Base-by-base conservation (phyloP, 106 monocot genomes). In the Narthecium ossifragum region DNA sequence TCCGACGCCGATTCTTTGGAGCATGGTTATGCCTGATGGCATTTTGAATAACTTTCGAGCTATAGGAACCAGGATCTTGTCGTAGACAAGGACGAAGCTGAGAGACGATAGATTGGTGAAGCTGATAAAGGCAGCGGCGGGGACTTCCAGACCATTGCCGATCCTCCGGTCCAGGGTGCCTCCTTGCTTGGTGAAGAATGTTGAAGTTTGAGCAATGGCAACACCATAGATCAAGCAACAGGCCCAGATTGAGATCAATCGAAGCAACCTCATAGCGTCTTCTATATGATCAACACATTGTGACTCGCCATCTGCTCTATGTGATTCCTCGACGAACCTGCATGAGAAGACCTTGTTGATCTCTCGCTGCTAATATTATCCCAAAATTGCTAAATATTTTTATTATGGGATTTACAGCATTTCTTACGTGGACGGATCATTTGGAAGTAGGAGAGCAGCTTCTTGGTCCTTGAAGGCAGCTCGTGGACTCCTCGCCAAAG, bases 121-220 rank as follows among this genome's bases (percentile, higher is more conserved):
- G 60, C 50, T 57, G 38, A 73, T 77, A 2, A 82, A 64, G 2
- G 82, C 73, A 21, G 78, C 77, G 7, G 73, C 73, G 4, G 82
- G 78, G 12, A 82, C 61, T 41, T 62, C 15, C 21, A 77, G 9
- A 33, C 15, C 51, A 1, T 18, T 8, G 4, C 65, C 51, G 7
- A 82, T 82, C 24, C 56, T 49, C 27, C 82, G 27, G 53, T 82
- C 73, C 31, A 82, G 23, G n/a, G 82, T 82, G 65, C 61, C 58
- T 0, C 68, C 82, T 62, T 74, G 73, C 69, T 82, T 78, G 30
- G 73, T 73, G 55, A 82, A 82, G 28, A 82, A 74, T 18, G 82
- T 78, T 13, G 81, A 69, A 5, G 48, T 31, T 31, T 82, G 82
- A 1, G 61, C 68, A 25, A 62, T 78, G 2, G 58, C 65, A 22